Evolutionary conservation across 139 green algal genomes (phyloP).

Genomic region (Gonium pectorale): DNA sequence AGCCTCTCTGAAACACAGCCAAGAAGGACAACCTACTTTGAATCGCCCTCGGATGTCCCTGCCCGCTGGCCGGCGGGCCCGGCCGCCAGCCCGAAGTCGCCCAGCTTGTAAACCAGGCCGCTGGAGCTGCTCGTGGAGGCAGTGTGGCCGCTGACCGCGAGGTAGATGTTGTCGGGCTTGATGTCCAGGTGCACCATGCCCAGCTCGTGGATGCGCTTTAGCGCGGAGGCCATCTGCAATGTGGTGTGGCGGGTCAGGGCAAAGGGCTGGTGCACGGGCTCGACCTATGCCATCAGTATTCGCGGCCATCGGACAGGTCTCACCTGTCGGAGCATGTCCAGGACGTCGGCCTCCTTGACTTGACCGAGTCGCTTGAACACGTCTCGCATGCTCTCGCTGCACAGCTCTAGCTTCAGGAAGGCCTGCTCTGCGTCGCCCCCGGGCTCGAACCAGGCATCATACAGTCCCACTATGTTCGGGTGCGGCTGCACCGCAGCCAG

Average conservation of each 20-base stretch:
- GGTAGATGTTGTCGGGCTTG: constrained; percentile 96
- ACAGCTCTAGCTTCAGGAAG: constrained; percentile 94
- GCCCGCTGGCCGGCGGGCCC: constrained; percentile 47
- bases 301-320: too few relatives aligned
- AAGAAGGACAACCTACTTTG: constrained; percentile 57
- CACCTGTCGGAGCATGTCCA: constrained; percentile 82
- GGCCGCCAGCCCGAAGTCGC: constrained; percentile 92
- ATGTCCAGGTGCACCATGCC: constrained; percentile 94
- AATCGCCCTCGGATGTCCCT: constrained; percentile 80
- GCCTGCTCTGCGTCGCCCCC: constrained; percentile 58
- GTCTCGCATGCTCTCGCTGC: constrained; percentile 62
- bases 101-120: constrained; percentile 77
- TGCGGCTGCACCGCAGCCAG: constrained; percentile 80
- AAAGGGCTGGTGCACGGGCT: too few relatives aligned
- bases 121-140: background rate
- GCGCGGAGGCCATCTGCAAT: constrained; percentile 80
- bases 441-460: constrained; percentile 84
- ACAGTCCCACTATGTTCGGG: constrained; percentile 89
- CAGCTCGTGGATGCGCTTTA: constrained; percentile 85
- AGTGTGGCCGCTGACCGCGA: background rate
- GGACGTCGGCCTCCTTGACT: constrained; percentile 76
- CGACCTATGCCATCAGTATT: too few relatives aligned
- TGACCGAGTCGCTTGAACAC: constrained; percentile 26
- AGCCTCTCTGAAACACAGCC: background rate
- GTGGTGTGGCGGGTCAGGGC: too few relatives aligned